Conservation (phyloP, 805 yeast genomes). For the Candida endomychidarum region DNA sequence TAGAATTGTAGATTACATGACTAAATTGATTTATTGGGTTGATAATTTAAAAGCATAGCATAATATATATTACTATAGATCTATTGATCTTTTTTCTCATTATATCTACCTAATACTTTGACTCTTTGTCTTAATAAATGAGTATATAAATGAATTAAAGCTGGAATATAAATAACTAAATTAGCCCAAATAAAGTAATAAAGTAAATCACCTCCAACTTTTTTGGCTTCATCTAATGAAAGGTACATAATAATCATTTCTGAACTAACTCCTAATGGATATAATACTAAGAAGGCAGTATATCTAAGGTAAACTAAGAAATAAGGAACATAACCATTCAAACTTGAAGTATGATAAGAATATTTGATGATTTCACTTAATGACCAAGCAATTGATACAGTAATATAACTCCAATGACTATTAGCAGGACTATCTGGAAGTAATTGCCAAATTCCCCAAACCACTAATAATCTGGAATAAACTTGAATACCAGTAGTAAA, state of each 20-base stretch:
- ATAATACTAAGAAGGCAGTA: conserved; percentile 75
- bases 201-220: conserved; percentile 49
- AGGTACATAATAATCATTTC: conserved; percentile 71
- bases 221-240: conserved; percentile 69
- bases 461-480: conserved; percentile 76
- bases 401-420: conserved; percentile 55
- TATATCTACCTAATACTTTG: conserved; percentile 56
- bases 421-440: conserved; percentile 73
- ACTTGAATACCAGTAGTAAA: conserved; percentile 87
- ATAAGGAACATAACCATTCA: conserved; percentile 53
- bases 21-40: conserved; percentile 29
- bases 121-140: conserved; percentile 89
- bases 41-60: too few species aligned
- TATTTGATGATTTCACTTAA: conserved; percentile 90
- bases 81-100: conserved; percentile 4
- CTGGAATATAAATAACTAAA: conserved; percentile 76
- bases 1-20: conserved; percentile 33
- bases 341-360: conserved; percentile 75
- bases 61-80: neutral
- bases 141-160: conserved; percentile 77
- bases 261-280: conserved; percentile 90
- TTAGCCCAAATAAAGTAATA: conserved; percentile 55
- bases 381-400: conserved; percentile 86
- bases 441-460: conserved; percentile 75
- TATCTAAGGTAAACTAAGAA: conserved; percentile 73